These are phyloP conservation scores for Solanum pinnatisectum DNA, from an alignment of 257 asterid species.

Conservation along the genomic window DNA sequence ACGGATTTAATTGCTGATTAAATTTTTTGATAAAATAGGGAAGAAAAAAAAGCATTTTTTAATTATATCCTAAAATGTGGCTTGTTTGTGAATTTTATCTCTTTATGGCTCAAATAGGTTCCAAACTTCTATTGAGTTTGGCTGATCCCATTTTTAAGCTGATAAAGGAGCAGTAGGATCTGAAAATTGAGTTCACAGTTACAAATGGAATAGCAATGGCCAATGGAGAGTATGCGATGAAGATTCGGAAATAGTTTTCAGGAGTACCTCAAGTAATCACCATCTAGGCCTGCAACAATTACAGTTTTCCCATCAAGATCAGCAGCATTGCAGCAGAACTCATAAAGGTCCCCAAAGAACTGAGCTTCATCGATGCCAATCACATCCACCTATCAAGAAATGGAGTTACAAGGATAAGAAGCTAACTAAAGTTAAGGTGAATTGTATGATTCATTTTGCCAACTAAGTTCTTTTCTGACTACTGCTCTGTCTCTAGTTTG, in stretches of 20 bases:
- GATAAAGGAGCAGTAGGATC: neutral
- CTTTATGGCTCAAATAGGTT: too few species aligned
- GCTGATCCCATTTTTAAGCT: neutral
- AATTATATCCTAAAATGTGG: too few species aligned
- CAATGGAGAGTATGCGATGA: neutral
- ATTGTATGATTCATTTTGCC: neutral
- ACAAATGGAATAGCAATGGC: neutral
- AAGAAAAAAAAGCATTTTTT: too few species aligned
- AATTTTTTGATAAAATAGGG: too few species aligned
- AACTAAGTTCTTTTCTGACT: neutral
- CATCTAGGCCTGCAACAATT: constrained; percentile 86
- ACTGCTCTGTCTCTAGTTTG: neutral
- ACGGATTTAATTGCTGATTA: too few species aligned
- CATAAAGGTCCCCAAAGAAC: constrained; percentile 75
- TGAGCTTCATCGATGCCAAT: constrained; percentile 95
- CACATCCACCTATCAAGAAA: constrained; percentile 44
- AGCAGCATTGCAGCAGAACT: constrained; percentile 83
- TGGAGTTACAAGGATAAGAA: neutral
- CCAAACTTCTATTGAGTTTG: neutral
- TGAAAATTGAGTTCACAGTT: neutral
- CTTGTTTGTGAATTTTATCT: too few species aligned
- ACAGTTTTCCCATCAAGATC: constrained; percentile 80
- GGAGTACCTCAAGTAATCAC: constrained; percentile 71
- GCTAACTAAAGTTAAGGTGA: neutral
- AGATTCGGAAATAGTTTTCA: neutral